Percentiles rank a stretch among this genome's conserved stretches.
Evolutionary conservation across 257 asterid species (phyloP).

Genomic region (Lycium barbarum): DNA sequence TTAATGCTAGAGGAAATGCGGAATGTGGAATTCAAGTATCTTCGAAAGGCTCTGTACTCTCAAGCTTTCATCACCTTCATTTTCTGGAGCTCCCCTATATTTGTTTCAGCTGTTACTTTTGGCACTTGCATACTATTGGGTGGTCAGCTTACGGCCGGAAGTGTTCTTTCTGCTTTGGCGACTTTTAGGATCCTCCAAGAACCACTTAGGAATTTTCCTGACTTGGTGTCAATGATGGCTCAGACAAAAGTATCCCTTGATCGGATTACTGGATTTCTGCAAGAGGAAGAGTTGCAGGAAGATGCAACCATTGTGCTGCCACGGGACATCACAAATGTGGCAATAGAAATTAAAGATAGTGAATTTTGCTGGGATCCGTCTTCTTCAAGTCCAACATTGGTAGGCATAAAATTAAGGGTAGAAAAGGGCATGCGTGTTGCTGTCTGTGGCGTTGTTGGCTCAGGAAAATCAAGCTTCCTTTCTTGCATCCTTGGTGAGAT

Average conservation of each 20-base stretch:
- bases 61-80: conserved; percentile 76
- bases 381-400: conserved; percentile 55
- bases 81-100: conserved; percentile 85
- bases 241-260: conserved; percentile 84
- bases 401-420: conserved; percentile 55
- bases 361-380: conserved; percentile 67
- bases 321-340: conserved; percentile 50
- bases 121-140: conserved; percentile 74
- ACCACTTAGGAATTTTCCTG: conserved; percentile 79
- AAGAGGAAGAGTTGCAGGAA: conserved; percentile 66
- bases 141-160: conserved; percentile 77
- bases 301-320: conserved; percentile 66
- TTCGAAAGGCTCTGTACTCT: conserved; percentile 70
- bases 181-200: conserved; percentile 80
- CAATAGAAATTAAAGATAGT: conserved; percentile 66
- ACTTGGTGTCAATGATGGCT: conserved; percentile 85
- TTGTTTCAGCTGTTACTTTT: conserved; percentile 73
- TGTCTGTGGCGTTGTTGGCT: conserved; percentile 79
- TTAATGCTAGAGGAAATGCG: conserved; percentile 72
- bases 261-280: conserved; percentile 66
- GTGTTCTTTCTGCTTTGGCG: conserved; percentile 79
- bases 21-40: conserved; percentile 69
- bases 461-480: conserved; percentile 80
- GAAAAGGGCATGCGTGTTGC: conserved; percentile 79
- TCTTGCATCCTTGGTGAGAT: conserved; percentile 84